Percentiles rank a stretch among this genome's conserved stretches.
Evolutionary conservation across 345 rosid species (phyloP).

Genomic region (Xanthoceras sorbifolium): DNA sequence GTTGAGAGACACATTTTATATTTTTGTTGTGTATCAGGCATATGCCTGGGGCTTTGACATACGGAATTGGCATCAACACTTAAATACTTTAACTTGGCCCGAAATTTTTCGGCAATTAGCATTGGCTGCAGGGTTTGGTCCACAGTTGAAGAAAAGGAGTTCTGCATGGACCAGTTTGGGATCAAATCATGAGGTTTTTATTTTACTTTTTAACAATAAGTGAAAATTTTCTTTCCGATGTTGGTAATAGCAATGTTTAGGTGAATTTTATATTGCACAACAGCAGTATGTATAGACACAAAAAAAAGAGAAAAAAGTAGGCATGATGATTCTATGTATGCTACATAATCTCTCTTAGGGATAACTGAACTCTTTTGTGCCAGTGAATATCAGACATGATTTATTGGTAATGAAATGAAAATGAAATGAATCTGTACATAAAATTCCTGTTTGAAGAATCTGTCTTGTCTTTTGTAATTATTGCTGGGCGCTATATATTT

Average conservation of each 20-base stretch:
- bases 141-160: constrained; percentile 66
- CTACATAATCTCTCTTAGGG: not conserved
- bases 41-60: constrained; percentile 99
- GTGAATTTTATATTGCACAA: not conserved
- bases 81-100: constrained; percentile 92
- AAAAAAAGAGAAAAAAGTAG: not conserved
- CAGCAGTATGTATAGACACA: not conserved
- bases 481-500: not conserved
- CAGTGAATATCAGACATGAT: not conserved
- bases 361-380: not conserved
- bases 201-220: not conserved
- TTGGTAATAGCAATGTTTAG: constrained; percentile 9
- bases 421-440: not conserved
- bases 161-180: constrained; percentile 43
- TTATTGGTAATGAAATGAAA: not conserved
- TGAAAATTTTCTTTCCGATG: not conserved
- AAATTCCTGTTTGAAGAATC: constrained; percentile 2
- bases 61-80: constrained; percentile 87
- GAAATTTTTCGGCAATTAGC: constrained; percentile 93
- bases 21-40: constrained; percentile 60
- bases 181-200: constrained; percentile 69
- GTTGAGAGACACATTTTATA: constrained; percentile 16
- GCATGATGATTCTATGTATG: not conserved
- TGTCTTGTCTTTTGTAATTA: not conserved
- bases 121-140: constrained; percentile 89